These are phyloP conservation scores for Jaminaea rosea DNA, from an alignment of 1,284 basidiomycete genomes.

Conservation along the genomic window DNA sequence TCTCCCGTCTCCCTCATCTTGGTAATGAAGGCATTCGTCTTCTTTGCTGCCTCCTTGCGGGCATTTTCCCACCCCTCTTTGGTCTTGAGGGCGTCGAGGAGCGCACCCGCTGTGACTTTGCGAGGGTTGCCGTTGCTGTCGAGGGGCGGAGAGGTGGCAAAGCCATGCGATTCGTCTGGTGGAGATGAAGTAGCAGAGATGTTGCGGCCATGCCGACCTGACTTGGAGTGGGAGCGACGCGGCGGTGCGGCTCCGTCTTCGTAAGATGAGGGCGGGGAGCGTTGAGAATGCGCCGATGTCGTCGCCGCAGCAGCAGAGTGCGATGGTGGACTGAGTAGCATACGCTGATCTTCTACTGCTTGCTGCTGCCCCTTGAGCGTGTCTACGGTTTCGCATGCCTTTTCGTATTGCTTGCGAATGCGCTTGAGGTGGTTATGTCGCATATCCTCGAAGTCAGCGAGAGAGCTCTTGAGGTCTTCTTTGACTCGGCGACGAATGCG, in stretches of 20 bases:
- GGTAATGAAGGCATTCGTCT: constrained; percentile 37
- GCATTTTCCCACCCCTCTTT: constrained; percentile 40
- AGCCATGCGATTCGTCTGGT: not conserved
- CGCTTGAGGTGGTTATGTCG: constrained; percentile 26
- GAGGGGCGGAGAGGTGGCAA: not conserved
- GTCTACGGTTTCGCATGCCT: constrained; percentile 38
- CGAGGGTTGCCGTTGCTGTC: not conserved
- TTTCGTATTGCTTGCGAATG: constrained; percentile 33
- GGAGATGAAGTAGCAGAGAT: not conserved
- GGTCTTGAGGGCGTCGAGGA: constrained; percentile 35
- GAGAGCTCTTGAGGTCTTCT: constrained; percentile 29
- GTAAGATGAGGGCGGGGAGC: not conserved
- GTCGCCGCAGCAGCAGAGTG: constrained; percentile 1
- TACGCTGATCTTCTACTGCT: constrained; percentile 40
- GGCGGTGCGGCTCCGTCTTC: too few relatives aligned
- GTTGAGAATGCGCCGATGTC: not conserved
- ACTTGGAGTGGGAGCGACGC: not conserved
- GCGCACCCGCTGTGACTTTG: not conserved
- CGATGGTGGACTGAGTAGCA: not conserved
- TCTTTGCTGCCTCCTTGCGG: constrained; percentile 40
- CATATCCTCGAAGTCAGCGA: constrained; percentile 40
- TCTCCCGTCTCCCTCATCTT: constrained; percentile 44
- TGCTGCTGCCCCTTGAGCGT: constrained; percentile 32
- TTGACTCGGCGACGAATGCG: constrained; percentile 31
- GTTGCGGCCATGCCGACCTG: too few relatives aligned